These are phyloP conservation scores for Solanum arcanum DNA, from an alignment of 257 asterid species.

Conservation along the genomic window DNA sequence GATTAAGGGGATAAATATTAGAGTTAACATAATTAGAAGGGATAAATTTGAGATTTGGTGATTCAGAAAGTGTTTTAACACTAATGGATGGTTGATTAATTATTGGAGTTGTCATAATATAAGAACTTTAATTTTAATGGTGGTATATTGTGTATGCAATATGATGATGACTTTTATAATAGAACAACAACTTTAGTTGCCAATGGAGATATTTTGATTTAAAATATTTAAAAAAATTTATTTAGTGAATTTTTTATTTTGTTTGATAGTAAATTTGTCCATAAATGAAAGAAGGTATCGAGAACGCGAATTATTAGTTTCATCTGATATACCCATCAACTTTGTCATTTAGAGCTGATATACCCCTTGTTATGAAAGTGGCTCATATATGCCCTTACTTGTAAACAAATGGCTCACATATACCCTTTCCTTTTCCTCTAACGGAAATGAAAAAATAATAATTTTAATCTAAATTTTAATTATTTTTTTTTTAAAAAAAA, in stretches of 20 bases:
- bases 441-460: too few species aligned
- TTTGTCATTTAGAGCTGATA: too few species aligned
- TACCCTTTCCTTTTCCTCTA: too few species aligned
- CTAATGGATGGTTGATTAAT: not conserved
- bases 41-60: conserved; percentile 21
- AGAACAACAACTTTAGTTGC: not conserved
- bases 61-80: conserved; percentile 33
- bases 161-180: not conserved
- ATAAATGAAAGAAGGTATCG: too few species aligned
- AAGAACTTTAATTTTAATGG: not conserved
- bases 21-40: conserved; percentile 38
- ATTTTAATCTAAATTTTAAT: too few species aligned
- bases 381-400: too few species aligned
- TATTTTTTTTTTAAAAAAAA: too few species aligned
- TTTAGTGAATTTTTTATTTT: not conserved
- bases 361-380: too few species aligned
- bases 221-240: not conserved
- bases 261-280: not conserved
- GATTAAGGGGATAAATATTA: conserved; percentile 7
- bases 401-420: too few species aligned
- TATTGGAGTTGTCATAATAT: not conserved
- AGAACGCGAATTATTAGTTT: too few species aligned
- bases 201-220: not conserved
- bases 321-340: too few species aligned
- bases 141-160: not conserved